Evolutionary conservation across 306 rosid genomes (phyloP).

Genomic region (Oxytropis ochrocephala): DNA sequence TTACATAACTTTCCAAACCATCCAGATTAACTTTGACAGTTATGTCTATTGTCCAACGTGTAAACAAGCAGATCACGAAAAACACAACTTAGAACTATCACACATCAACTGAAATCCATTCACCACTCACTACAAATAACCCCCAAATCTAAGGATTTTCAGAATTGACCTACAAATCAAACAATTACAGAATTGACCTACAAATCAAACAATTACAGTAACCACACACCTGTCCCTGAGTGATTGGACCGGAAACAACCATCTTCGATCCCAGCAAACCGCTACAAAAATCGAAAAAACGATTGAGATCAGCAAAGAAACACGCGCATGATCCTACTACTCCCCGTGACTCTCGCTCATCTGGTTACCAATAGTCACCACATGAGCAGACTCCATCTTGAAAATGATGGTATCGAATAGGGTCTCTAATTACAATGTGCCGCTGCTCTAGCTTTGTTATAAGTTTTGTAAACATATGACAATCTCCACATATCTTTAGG

Average conservation of each 20-base stretch:
- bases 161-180: too few species aligned
- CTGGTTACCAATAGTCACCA: conserved; percentile 84
- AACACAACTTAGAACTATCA: neutral
- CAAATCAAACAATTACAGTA: neutral
- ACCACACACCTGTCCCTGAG: conserved; percentile 72
- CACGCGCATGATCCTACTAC: too few species aligned
- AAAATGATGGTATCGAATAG: conserved; percentile 87
- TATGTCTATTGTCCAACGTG: neutral
- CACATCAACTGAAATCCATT: neutral
- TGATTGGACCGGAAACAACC: conserved; percentile 65
- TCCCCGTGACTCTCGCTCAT: too few species aligned
- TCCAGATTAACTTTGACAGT: neutral
- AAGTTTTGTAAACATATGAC: conserved; percentile 74
- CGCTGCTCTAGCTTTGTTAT: conserved; percentile 52
- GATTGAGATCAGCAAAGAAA: neutral
- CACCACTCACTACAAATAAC: neutral
- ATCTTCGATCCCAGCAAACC: conserved; percentile 37
- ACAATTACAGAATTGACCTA: too few species aligned
- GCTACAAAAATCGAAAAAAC: neutral
- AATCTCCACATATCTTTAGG: conserved; percentile 88
- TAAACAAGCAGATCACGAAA: conserved; percentile 26
- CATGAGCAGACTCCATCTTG: conserved; percentile 73
- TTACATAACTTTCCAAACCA: neutral
- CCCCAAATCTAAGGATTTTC: too few species aligned
- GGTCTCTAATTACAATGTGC: conserved; percentile 72